Evolutionary conservation across 805 yeast species (phyloP), one percentile per base, ranked within the genome.

Genomic region (Ogataea parapolymorpha): DNA sequence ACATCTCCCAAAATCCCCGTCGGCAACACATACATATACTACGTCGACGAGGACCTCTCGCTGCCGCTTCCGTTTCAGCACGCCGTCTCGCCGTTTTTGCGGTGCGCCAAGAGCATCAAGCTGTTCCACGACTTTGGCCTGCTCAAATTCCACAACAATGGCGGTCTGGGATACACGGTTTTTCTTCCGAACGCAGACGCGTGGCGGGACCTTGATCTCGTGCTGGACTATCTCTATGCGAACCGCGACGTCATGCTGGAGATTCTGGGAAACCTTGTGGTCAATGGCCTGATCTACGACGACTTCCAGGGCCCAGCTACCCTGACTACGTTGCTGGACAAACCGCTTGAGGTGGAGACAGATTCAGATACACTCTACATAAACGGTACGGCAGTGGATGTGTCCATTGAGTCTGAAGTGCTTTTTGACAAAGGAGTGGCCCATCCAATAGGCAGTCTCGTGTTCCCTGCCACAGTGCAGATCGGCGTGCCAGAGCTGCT

Each of bases 381-480:
- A 15, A 45, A 53, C 18, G 46, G 53, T 18, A 32, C 37, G 11
- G 59, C 53, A n/a, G 26, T 75, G 4, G 46, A 63, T 2, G 45
- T 74, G 1, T 66, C 72, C 0, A 50, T 70, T 38, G 71, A 75
- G 44, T 62, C 77, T 1, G 96, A 90, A 56, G 73, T 86, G 6
- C 56, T 90, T 11, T 90, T 85, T 58, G 79, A 77, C 48, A 83
- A 85, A 58, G 98, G 98, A 1, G 95, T 90, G 0, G 77, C 85
- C 1, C 96, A 87, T 57, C 79, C 90, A 1, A 66, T 85, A 10
- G 65, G 72, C 26, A 60, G 71, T 5, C 67, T 85, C 1, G 48
- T 76, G 3, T 63, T 85, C 12, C 95, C 96, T 0, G 58, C 64
- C 0, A 60, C 65, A 17, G 59, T 90, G 23, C 58, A 68, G 6